These are phyloP conservation scores for Bipolaris victoriae DNA, from an alignment of 2,329 filamentous ascomycete genomes.

Conservation along the genomic window DNA sequence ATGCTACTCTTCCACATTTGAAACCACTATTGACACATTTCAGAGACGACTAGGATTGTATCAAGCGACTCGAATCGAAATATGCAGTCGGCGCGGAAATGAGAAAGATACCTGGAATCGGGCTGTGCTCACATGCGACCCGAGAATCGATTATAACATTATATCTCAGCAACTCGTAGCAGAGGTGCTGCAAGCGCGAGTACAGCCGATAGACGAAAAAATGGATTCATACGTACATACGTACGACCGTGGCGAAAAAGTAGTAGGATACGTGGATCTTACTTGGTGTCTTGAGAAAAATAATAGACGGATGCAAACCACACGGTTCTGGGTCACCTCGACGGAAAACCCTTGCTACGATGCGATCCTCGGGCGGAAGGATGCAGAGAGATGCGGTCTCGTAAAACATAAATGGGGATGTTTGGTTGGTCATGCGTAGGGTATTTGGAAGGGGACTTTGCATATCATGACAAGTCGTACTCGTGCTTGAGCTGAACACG, in stretches of 20 bases:
- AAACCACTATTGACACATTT: not conserved
- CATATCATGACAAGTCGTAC: not conserved
- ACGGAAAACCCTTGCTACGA: not conserved
- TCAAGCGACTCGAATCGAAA: not conserved
- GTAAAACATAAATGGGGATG: not conserved
- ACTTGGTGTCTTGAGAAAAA: not conserved
- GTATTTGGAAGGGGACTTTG: not conserved
- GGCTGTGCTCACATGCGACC: not conserved
- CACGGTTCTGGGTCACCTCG: not conserved
- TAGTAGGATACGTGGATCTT: constrained; percentile 1
- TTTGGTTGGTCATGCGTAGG: not conserved
- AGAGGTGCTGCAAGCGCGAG: not conserved
- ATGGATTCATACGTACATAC: not conserved
- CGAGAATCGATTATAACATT: not conserved
- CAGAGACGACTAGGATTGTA: no score
- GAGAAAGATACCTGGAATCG: not conserved
- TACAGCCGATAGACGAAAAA: not conserved
- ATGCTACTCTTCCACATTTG: not conserved
- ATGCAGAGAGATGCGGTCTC: constrained; percentile 1
- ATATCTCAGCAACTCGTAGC: not conserved
- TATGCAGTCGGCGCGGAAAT: not conserved
- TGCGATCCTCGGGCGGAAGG: constrained; percentile 1
- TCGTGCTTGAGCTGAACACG: not conserved
- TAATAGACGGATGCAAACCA: constrained; percentile 1
- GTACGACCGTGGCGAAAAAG: not conserved